Evolutionary conservation across 441 rosid genomes (phyloP).

Genomic region (Euphorbia schlechtendalii): DNA sequence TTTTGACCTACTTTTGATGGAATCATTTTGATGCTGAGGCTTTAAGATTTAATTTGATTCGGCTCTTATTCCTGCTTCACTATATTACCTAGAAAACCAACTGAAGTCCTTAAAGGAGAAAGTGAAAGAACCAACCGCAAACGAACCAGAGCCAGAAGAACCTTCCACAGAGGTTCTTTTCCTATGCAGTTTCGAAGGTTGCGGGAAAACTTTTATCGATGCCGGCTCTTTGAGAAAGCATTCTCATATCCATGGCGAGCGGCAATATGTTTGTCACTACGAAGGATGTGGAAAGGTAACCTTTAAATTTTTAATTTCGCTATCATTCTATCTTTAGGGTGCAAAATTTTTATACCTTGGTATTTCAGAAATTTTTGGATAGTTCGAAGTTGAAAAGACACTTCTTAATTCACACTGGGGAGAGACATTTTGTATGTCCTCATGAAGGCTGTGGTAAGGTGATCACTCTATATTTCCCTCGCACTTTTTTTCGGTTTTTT

Average conservation of each 20-base stretch:
- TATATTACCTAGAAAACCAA: no score
- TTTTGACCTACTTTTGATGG: neutral
- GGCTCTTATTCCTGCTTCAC: neutral
- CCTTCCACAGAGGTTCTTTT: slow-evolving; percentile 93
- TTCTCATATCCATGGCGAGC: slow-evolving; percentile 95
- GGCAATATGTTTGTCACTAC: slow-evolving; percentile 76
- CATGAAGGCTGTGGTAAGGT: slow-evolving; percentile 99
- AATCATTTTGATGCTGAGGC: neutral
- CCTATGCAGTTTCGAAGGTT: slow-evolving; percentile 91
- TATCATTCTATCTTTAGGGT: no score
- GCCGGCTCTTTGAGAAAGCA: slow-evolving; percentile 90
- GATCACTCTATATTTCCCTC: slow-evolving; percentile 25
- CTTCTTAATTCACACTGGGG: slow-evolving; percentile 89
- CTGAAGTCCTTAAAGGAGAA: slow-evolving; percentile 59
- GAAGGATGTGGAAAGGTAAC: slow-evolving; percentile 39
- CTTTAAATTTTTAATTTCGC: no score
- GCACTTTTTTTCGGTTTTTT: neutral
- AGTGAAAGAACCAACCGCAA: slow-evolving; percentile 56
- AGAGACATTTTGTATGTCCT: slow-evolving; percentile 72
- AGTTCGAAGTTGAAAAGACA: slow-evolving; percentile 97
- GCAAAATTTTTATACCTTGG: slow-evolving; percentile 14
- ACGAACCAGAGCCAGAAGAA: slow-evolving; percentile 91
- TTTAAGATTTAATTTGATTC: neutral
- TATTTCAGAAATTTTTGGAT: slow-evolving; percentile 89
- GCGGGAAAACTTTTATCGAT: slow-evolving; percentile 90